Percentiles rank a stretch among this genome's conserved stretches.
These are phyloP conservation scores for Phytophthora tubulina DNA, from an alignment of 352 stramenopile genomes.

Conservation along the genomic window DNA sequence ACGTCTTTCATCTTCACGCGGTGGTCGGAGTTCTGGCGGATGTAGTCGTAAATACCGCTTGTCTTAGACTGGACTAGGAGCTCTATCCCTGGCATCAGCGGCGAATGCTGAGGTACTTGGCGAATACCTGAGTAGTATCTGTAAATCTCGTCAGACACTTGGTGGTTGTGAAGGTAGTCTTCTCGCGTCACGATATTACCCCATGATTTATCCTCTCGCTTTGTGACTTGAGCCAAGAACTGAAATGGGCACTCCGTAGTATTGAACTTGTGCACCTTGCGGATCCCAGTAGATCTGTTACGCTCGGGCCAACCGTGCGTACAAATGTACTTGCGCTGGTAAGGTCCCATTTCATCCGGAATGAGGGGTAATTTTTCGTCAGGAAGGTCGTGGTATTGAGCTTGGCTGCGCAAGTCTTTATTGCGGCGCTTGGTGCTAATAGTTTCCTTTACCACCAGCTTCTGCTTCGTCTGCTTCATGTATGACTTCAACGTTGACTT, in stretches of 20 bases:
- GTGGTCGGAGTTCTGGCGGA: conserved; percentile 1
- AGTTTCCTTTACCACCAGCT: too few relatives aligned
- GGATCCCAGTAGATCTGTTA: neutral
- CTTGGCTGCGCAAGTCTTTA: too few relatives aligned
- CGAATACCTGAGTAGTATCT: conserved; percentile 25
- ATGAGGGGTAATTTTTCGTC: too few relatives aligned
- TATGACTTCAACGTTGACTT: too few relatives aligned
- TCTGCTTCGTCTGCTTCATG: too few relatives aligned
- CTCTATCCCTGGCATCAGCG: conserved; percentile 11
- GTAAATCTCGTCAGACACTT: neutral
- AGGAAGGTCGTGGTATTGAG: too few relatives aligned
- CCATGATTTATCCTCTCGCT: neutral
- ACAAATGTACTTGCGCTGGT: conserved; percentile 4
- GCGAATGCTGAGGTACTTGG: conserved; percentile 7
- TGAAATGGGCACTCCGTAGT: conserved; percentile 8
- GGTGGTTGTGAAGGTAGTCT: conserved; percentile 13
- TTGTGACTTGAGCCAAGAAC: conserved; percentile 4
- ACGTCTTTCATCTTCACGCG: conserved; percentile 13
- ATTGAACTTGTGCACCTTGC: conserved; percentile 1
- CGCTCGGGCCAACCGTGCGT: conserved; percentile 5
- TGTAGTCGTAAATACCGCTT: conserved; percentile 8
- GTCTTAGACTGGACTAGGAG: neutral
- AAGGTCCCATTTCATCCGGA: neutral
- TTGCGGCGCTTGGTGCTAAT: too few relatives aligned
- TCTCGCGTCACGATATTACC: conserved; percentile 3